Evolutionary conservation across 2,329 filamentous ascomycete genomes (phyloP).

Genomic region (Penicillium sp.): DNA sequence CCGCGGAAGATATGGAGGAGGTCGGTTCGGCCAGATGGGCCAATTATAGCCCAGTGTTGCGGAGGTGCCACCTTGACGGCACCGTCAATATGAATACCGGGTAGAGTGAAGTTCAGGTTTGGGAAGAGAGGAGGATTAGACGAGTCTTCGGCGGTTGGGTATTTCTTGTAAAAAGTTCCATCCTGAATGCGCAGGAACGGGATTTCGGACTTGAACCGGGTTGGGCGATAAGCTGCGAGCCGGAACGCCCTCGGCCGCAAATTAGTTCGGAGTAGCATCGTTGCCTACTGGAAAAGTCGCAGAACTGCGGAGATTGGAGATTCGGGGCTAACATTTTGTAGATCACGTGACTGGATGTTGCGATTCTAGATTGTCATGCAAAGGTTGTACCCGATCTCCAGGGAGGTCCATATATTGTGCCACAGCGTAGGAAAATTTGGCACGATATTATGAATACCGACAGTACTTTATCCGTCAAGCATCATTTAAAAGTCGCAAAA

Average conservation of each 20-base stretch:
- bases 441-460: too few species aligned
- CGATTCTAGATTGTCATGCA: not conserved
- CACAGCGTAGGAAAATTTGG: not conserved
- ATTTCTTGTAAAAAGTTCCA: conserved; percentile 78
- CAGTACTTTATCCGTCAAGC: not conserved
- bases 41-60: conserved; percentile 80
- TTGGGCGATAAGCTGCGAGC: not conserved
- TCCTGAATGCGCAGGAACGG: conserved; percentile 71
- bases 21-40: conserved; percentile 75
- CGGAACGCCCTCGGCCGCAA: conserved; percentile 9
- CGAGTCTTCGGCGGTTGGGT: conserved; percentile 54
- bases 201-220: conserved; percentile 13
- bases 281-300: not conserved
- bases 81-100: conserved; percentile 25
- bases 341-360: not conserved
- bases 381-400: not conserved
- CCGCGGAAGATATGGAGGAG: conserved; percentile 78
- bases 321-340: not conserved
- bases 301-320: conserved; percentile 5
- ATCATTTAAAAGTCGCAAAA: not conserved
- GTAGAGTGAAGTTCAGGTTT: conserved; percentile 66
- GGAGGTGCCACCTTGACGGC: conserved; percentile 22
- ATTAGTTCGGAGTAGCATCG: conserved; percentile 16
- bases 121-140: conserved; percentile 69
- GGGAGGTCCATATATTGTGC: not conserved